Conservation (phyloP, 306 rosid genomes). For the Cucurbita moschata region DNA sequence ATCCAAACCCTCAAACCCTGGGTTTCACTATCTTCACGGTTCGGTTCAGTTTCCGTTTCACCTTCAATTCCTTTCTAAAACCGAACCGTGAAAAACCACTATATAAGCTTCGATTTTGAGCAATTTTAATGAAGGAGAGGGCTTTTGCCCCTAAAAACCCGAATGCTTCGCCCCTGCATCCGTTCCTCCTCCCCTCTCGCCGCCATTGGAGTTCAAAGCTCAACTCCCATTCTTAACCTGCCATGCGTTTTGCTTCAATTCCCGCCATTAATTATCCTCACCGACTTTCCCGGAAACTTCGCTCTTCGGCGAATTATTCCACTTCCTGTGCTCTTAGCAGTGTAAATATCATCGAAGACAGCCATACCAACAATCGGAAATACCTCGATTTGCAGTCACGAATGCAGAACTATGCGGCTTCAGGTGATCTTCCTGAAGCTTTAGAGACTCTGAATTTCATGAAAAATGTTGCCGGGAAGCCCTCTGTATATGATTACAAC, state of each 20-base stretch:
- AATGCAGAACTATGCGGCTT: conserved; percentile 22
- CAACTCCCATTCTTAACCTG: neutral
- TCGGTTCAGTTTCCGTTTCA: neutral
- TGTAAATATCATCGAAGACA: conserved; percentile 6
- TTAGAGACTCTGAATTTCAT: conserved; percentile 19
- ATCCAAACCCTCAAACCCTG: neutral
- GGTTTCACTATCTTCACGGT: neutral
- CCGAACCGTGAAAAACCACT: neutral
- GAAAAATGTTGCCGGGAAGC: conserved; percentile 21
- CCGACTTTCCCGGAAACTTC: conserved; percentile 7
- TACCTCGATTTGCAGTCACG: conserved; percentile 15
- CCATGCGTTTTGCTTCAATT: conserved; percentile 11
- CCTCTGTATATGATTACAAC: conserved; percentile 29
- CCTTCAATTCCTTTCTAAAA: neutral
- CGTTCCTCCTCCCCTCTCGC: neutral
- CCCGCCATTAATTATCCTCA: neutral
- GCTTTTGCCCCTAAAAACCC: neutral
- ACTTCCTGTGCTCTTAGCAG: conserved; percentile 14
- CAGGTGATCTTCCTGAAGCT: conserved; percentile 20
- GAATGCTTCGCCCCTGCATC: neutral
- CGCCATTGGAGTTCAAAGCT: neutral
- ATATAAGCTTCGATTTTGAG: neutral
- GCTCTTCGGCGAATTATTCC: conserved; percentile 10
- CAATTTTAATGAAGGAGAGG: neutral
- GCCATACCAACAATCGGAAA: neutral